Base-by-base conservation (phyloP, 1,284 basidiomycete genomes). In the Pseudozyma tsukubaensis region DNA sequence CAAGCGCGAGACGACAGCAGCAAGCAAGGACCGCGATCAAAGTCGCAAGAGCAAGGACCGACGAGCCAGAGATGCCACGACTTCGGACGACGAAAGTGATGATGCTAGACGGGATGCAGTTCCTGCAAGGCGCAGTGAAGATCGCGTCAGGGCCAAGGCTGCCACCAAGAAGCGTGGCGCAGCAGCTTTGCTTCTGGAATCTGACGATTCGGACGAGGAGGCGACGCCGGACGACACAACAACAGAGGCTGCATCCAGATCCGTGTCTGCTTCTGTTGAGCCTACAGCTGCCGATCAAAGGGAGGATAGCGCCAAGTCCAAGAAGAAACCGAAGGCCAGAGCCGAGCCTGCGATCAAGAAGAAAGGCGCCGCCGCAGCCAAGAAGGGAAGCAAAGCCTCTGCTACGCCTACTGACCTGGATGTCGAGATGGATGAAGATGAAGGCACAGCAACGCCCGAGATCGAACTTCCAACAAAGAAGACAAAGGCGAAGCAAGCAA, bases 201-300 rank as follows among this genome's bases (percentile, higher is more conserved):
- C 57, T 16, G 24, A 29, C 24, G 24, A 29, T 21, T 40, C 45
- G n/a, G 66, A 62, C 21, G 62, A 69, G 16, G 70, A 63, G 39
- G 45, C 44, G 21, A 61, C 60, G 3, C 50, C 60, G 40, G 67
- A 70, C 45, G 61, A 70, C 18, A 57, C 43, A 35, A 50, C 53
- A 6, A 18, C 57, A 32, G 67, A 70, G 12, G 45, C 36, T 16
- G 47, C 45, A 12, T 70, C 67, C 1, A 36, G 60, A 16, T 69
- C 66, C 11, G 51, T 69, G 1, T 69, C 66, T 40, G 56, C 66
- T 9, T 69, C 66, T 9, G 66, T 62, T 4, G 66, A 69, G 29
- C 67, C 67, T 18, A 6, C 21, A 10, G 19, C 34, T 19, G 43
- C 43, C 18, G 66, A 62, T 13, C 52, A 59, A 11, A 36, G 29